These are phyloP conservation scores for Serendipita sp. DNA, from an alignment of 768 basidiomycete species.

Conservation along the genomic window DNA sequence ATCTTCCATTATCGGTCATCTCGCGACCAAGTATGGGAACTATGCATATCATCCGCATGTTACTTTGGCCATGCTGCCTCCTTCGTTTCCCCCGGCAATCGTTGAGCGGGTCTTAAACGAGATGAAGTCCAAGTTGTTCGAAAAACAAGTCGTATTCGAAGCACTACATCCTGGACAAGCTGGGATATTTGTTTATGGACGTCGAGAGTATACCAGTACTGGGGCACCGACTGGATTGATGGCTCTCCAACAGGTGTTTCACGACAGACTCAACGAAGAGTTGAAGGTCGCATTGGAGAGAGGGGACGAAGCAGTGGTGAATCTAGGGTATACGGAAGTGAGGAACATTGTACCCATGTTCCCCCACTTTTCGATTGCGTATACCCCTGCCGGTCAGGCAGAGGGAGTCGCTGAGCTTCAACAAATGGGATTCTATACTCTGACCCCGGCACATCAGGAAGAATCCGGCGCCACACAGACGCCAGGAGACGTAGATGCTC, in stretches of 20 bases:
- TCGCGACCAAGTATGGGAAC: background rate
- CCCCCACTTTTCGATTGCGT: conserved; percentile 3
- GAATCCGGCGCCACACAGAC: background rate
- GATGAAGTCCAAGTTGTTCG: background rate
- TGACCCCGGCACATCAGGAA: background rate
- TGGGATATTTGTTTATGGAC: background rate
- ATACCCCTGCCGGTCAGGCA: background rate
- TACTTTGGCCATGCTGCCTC: background rate
- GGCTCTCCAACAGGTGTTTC: background rate
- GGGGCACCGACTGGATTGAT: background rate
- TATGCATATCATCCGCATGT: background rate
- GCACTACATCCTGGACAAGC: background rate
- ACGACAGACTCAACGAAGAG: background rate
- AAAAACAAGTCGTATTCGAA: background rate
- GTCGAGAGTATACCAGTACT: background rate
- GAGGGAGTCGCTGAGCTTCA: background rate
- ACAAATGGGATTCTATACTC: background rate
- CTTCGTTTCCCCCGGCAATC: background rate
- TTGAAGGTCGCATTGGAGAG: background rate
- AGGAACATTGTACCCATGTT: background rate
- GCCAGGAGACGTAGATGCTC: background rate
- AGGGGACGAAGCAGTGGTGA: background rate
- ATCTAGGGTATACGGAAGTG: background rate
- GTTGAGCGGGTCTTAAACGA: background rate
- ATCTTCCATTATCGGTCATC: background rate